These are phyloP conservation scores for Guyanaporus albipodus DNA, from an alignment of 768 basidiomycete species.

Conservation along the genomic window DNA sequence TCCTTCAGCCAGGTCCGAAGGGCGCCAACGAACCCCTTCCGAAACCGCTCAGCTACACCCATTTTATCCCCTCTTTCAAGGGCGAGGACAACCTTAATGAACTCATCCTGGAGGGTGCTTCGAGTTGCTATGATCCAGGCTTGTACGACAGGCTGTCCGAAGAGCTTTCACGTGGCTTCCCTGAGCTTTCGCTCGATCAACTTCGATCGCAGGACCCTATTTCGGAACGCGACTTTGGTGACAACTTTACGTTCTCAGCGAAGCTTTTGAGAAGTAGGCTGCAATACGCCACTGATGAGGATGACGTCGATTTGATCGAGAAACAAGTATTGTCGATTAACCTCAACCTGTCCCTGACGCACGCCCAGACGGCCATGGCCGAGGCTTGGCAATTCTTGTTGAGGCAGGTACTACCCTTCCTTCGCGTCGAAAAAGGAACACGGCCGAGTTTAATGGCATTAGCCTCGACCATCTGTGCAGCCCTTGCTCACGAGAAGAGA, in stretches of 20 bases:
- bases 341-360: constrained; percentile 80
- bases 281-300: constrained; percentile 32
- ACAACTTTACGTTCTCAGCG: constrained; percentile 71
- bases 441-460: constrained; percentile 53
- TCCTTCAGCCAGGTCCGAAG: constrained; percentile 48
- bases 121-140: constrained; percentile 67
- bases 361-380: constrained; percentile 69
- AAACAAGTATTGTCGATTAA: constrained; percentile 71
- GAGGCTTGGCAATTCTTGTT: constrained; percentile 78
- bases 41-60: constrained; percentile 58
- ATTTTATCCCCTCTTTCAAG: constrained; percentile 54
- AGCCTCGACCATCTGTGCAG: constrained; percentile 60
- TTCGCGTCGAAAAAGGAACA: constrained; percentile 56
- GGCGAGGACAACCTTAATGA: constrained; percentile 63
- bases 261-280: constrained; percentile 57
- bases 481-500: constrained; percentile 64
- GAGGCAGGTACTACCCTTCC: constrained; percentile 56
- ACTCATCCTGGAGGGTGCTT: constrained; percentile 62
- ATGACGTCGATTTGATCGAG: constrained; percentile 47
- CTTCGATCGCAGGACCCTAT: constrained; percentile 59
- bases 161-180: constrained; percentile 48
- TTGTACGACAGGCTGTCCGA: constrained; percentile 61
- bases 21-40: constrained; percentile 32
- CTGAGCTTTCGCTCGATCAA: constrained; percentile 59
- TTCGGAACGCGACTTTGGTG: constrained; percentile 73